Percentiles rank a stretch among this genome's conserved stretches.
These are phyloP conservation scores for Batrachochytrium dendrobatidis DNA, from an alignment of 371 early-diverging fungal genomes.

Conservation along the genomic window DNA sequence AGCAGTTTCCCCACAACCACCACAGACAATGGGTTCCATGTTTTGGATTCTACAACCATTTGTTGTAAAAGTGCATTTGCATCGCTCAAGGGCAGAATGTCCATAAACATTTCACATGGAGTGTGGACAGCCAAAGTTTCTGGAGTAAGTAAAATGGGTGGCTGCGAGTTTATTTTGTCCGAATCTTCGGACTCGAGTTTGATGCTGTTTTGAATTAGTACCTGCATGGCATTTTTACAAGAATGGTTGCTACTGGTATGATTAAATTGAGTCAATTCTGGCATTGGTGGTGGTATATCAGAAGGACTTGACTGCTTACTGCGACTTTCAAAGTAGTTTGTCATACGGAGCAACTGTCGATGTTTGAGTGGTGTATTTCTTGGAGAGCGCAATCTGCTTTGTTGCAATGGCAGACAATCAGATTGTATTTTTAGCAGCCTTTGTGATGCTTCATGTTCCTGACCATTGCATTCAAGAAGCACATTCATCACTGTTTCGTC, in stretches of 20 bases:
- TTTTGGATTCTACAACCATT: constrained; percentile 23
- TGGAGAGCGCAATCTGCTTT: too few relatives aligned
- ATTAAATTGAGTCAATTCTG: too few relatives aligned
- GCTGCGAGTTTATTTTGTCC: too few relatives aligned
- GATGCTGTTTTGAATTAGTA: too few relatives aligned
- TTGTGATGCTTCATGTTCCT: neutral
- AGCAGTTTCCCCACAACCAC: constrained; percentile 22
- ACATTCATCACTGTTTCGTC: neutral
- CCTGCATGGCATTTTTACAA: neutral
- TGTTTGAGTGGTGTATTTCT: too few relatives aligned
- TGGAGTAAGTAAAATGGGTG: constrained; percentile 16
- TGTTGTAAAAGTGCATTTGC: constrained; percentile 15
- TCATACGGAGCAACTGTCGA: neutral
- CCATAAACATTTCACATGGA: constrained; percentile 32
- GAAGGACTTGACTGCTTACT: too few relatives aligned
- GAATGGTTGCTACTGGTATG: too few relatives aligned
- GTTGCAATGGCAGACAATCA: too few relatives aligned
- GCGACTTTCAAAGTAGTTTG: too few relatives aligned
- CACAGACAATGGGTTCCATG: constrained; percentile 14
- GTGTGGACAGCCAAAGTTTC: constrained; percentile 18
- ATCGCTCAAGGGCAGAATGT: constrained; percentile 21
- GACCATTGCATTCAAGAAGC: neutral
- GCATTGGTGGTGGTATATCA: too few relatives aligned
- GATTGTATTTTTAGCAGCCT: neutral
- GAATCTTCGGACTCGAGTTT: too few relatives aligned